A percentile compares a stretch with the other conserved stretches of the same genome.
Evolutionary conservation across 73 alveolate species (phyloP).

Genomic region (Durusdinium trenchii): DNA sequence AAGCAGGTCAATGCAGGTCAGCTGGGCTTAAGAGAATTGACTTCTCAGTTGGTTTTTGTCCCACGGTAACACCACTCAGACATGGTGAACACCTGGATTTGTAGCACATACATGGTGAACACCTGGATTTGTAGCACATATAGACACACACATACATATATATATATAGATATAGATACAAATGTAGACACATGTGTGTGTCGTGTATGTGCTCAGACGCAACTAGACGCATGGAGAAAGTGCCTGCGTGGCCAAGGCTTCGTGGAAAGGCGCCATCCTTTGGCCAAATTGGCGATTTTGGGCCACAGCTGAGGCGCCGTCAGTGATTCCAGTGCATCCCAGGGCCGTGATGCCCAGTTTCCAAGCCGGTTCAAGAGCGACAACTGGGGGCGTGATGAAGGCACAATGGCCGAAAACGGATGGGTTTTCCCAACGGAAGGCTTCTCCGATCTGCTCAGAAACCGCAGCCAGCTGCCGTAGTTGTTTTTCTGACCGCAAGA

Average conservation of each 20-base stretch:
- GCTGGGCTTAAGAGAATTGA: not conserved
- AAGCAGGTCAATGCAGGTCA: not conserved
- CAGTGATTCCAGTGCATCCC: not conserved
- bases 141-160: not conserved
- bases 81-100: too few relatives aligned
- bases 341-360: not conserved
- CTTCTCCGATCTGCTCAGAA: not conserved
- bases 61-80: too few relatives aligned
- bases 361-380: too few relatives aligned
- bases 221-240: not conserved
- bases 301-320: not conserved
- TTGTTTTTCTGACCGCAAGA: not conserved
- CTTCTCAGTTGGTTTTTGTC: too few relatives aligned
- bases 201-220: not conserved
- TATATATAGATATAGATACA: too few relatives aligned
- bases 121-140: not conserved
- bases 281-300: not conserved
- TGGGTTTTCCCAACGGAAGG: not conserved
- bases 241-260: slow-evolving; percentile 18
- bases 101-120: too few relatives aligned
- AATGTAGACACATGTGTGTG: not conserved
- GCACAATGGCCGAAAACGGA: not conserved
- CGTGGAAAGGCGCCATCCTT: slow-evolving; percentile 51
- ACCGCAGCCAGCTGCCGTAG: not conserved
- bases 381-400: not conserved